phyloP scores from a whole-genome alignment of 1,284 basidiomycete genomes.

The Heterobasidion parviporum region DNA sequence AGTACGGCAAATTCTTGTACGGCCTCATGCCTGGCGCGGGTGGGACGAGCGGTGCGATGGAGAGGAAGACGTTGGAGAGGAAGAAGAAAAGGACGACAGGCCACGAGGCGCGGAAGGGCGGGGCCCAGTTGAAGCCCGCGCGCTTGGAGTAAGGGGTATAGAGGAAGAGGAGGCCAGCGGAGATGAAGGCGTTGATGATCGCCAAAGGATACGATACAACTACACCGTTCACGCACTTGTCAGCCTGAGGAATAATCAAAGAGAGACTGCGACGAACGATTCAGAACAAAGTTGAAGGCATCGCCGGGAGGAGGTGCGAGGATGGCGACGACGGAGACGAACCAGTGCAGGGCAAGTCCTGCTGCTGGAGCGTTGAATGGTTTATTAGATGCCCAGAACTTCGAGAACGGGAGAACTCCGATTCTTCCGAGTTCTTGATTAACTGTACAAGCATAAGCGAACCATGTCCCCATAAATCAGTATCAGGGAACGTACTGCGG shows the following conservation, averaged over 20 bases:
- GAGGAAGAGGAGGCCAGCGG: constrained; percentile 50
- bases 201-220: constrained; percentile 47
- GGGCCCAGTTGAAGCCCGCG: constrained; percentile 36
- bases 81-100: constrained; percentile 44
- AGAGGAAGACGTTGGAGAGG: constrained; percentile 54
- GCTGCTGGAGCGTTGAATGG: constrained; percentile 54
- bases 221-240: constrained; percentile 13
- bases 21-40: constrained; percentile 39
- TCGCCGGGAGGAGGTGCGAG: constrained; percentile 53
- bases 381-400: constrained; percentile 55
- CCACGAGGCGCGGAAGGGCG: constrained; percentile 51
- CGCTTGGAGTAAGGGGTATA: constrained; percentile 33
- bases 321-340: constrained; percentile 40
- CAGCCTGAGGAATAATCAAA: not conserved
- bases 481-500: constrained; percentile 19
- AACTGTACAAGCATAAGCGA: constrained; percentile 27
- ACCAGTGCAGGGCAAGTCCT: constrained; percentile 48
- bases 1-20: constrained; percentile 57
- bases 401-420: constrained; percentile 53
- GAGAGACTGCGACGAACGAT: constrained; percentile 19
- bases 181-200: constrained; percentile 51
- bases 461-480: not conserved
- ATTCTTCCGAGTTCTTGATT: constrained; percentile 66
- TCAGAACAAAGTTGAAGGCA: constrained; percentile 60
- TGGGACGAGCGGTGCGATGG: constrained; percentile 51